Evolutionary conservation across 73 alveolate species (phyloP), one percentile per base, ranked within the genome.

Genomic region (Paramecium octaurelia): DNA sequence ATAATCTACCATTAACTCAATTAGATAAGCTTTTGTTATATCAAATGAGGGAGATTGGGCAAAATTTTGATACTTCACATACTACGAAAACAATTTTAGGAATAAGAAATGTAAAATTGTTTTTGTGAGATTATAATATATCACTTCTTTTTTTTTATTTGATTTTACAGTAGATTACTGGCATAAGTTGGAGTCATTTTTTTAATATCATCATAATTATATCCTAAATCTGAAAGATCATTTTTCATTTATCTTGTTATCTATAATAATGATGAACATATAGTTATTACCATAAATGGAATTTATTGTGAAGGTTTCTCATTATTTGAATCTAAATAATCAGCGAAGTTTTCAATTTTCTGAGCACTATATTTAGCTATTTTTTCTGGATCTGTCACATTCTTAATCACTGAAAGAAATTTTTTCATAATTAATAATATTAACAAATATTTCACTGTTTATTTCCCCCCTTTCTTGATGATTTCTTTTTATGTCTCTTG

Each of bases 381-480:
- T 73, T 73, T 73, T 34, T 64, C 84, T 9, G 87, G 38, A 31
- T 73, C 43, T 73, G 64, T n/a, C 18, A 43, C 54, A 34, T 71
- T 73, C 27, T 73, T 73, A n/a, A 36, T 18, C n/a, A 58, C 64
- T 0, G 87, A 73, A 73, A 73, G 20, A 18, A 73, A 36, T 73
- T 73, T 73, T 38, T 73, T 73, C 27, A 73, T 73, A 34, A 73
- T 35, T 73, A 73, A 35, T 73, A 73, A 29, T 73, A 36, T 73
- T 73, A 35, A 73, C 59, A 73, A 73, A 68, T 31, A 68, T 31
- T 31, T 73, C 87, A 73, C 6, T 40, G 57, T 73, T 73, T 73
- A 73, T 73, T 73, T 14, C 87, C 87, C 6, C 60, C 87, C 31
- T 73, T 73, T 73, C 87, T 73, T 12, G 87, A 29, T 4, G 87